Evolutionary conservation across 2,329 filamentous ascomycete species (phyloP), one percentile per base, ranked within the genome.

Genomic region (Stemphylium beticola): DNA sequence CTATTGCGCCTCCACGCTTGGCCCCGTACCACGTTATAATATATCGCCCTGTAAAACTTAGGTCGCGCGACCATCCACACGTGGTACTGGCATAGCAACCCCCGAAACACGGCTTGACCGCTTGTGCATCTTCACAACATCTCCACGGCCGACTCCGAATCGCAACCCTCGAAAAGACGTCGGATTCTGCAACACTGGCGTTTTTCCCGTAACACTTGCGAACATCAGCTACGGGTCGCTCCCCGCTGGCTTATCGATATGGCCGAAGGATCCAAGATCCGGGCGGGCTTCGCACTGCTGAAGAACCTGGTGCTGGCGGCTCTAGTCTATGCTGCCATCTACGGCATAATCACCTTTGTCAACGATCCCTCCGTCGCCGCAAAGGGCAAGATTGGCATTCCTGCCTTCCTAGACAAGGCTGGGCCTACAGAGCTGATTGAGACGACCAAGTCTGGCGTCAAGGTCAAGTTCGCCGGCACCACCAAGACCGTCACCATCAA

Each of bases 401-500:
- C 76, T 14, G 74, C 73, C 45, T 74, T 76, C 49, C 68, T 78
- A 17, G 73, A 77, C 66, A 76, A 77, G 58, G 68, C 73, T 12
- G 72, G 75, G 0, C 75, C 75, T 4, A 73, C 73, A 5, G 76
- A 77, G 60, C 61, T 77, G 45, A 72, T 77, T 61, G 74, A 76
- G 64, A 73, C 74, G 18, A 77, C 74, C 29, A 75, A 74, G 62
- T 59, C 72, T 5, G 73, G 76, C 43, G 65, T 77, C 50, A 69
- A 76, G 55, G 71, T 79, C 70, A 78, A 79, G 65, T 74, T 79
- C 54, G 69, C 75, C 36, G 74, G 76, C 54, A 70, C 76, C 55
- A 61, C 73, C 57, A 75, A 73, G 60, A 71, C 73, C 22, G 71
- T 78, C 57, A 80, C 78, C 49, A 81, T 82, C 66, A 82, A 82